These are phyloP conservation scores for Punica granatum DNA, from an alignment of 345 rosid genomes.

Conservation along the genomic window DNA sequence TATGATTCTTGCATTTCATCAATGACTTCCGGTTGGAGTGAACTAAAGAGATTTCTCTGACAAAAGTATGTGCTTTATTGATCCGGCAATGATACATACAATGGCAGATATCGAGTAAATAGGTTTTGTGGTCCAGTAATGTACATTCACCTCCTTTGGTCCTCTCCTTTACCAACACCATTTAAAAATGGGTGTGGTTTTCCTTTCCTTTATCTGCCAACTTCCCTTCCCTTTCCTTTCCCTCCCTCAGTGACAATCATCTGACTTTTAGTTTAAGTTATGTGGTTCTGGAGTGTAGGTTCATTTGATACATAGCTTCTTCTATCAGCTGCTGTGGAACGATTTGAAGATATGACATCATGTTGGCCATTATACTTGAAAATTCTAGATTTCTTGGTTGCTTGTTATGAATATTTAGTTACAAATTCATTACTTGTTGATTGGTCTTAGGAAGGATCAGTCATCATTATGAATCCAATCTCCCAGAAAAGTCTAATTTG, in stretches of 20 bases:
- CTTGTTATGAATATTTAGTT: neutral
- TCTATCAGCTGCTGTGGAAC: neutral
- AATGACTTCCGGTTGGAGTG: neutral
- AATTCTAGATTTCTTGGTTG: neutral
- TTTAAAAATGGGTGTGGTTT: neutral
- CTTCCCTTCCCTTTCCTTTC: neutral
- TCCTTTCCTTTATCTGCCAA: neutral
- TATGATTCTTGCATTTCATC: neutral
- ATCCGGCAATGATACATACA: neutral
- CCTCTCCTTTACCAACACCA: neutral
- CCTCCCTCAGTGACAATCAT: neutral
- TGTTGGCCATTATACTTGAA: neutral
- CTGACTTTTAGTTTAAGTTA: too few species aligned
- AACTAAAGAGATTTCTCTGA: neutral
- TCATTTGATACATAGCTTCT: neutral
- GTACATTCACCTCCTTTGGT: neutral
- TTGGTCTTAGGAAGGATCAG: too few species aligned
- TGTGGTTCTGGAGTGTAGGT: neutral
- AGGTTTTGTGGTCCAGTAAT: neutral
- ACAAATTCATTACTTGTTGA: neutral
- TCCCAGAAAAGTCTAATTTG: neutral
- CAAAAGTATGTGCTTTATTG: too few species aligned
- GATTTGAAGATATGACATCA: neutral
- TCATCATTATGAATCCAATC: too few species aligned
- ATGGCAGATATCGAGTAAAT: neutral